Conservation (phyloP, 345 rosid species). For the Aethionema arabicum region DNA sequence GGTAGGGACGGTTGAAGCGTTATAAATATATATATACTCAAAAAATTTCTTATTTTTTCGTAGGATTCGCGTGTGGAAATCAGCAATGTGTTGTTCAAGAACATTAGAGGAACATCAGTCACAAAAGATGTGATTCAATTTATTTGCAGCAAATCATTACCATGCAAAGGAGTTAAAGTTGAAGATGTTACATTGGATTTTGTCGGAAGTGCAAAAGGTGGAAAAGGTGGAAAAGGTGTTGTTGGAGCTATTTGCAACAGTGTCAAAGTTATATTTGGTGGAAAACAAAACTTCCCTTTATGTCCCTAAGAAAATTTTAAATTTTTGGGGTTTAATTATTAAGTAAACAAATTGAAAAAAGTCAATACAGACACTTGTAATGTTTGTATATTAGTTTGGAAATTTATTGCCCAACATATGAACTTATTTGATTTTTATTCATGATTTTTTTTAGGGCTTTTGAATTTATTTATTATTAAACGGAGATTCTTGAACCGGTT, state of each 20-base stretch:
- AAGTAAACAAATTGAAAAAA: not conserved
- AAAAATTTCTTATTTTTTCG: not conserved
- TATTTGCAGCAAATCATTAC: slow-evolving; percentile 31
- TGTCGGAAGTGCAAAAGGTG: slow-evolving; percentile 14
- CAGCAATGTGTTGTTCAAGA: slow-evolving; percentile 34
- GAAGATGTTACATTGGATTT: slow-evolving; percentile 22
- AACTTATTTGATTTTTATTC: slow-evolving; percentile 18
- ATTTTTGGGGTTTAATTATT: slow-evolving; percentile 13
- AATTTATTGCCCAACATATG: slow-evolving; percentile 7
- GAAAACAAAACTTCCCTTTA: slow-evolving; percentile 26
- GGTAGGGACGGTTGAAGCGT: too few relatives aligned
- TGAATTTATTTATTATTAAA: not conserved
- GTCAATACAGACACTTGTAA: slow-evolving; percentile 26
- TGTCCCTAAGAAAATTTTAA: slow-evolving; percentile 21
- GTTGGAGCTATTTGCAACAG: slow-evolving; percentile 31
- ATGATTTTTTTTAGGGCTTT: slow-evolving; percentile 1
- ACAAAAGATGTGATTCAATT: slow-evolving; percentile 28
- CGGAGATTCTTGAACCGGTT: not conserved
- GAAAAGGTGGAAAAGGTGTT: not conserved
- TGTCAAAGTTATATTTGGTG: slow-evolving; percentile 31
- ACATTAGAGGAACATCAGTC: slow-evolving; percentile 37
- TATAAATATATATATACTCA: not conserved
- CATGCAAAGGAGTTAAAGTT: slow-evolving; percentile 32
- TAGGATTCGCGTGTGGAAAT: slow-evolving; percentile 31
- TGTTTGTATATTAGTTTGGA: slow-evolving; percentile 33